Conservation (phyloP, 352 stramenopile species). For the Globisporangium ultimum region DNA sequence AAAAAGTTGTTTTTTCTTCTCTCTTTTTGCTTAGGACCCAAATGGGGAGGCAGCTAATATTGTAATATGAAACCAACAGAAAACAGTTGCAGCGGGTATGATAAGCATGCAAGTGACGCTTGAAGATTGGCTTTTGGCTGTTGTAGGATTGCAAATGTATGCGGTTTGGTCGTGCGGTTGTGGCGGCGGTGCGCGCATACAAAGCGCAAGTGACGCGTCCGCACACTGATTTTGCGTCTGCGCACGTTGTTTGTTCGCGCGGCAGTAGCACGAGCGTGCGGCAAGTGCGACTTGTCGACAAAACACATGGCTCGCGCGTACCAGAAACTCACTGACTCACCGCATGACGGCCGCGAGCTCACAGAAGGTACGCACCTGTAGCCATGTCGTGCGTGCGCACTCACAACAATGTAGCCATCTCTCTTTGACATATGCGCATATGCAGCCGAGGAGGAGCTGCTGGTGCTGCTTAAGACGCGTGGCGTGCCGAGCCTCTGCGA, state of each 20-base stretch:
- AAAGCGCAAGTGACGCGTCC: not conserved
- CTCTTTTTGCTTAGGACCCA: too few species aligned
- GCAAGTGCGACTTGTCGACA: not conserved
- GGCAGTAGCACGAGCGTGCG: not conserved
- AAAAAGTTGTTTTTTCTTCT: constrained; percentile 4
- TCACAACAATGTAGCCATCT: too few species aligned
- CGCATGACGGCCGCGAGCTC: constrained; percentile 22
- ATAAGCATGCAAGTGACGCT: not conserved
- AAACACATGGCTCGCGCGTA: constrained; percentile 25
- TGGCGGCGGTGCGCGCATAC: not conserved
- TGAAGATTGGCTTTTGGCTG: not conserved
- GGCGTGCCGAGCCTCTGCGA: constrained; percentile 66
- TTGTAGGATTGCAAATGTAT: too few species aligned
- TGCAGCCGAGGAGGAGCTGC: constrained; percentile 59
- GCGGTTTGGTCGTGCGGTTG: too few species aligned
- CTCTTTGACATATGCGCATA: not conserved
- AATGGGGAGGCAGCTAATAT: constrained; percentile 5
- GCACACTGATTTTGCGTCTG: too few species aligned
- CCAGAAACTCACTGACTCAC: constrained; percentile 19
- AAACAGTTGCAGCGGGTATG: too few species aligned
- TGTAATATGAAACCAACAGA: constrained; percentile 17
- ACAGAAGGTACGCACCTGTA: constrained; percentile 26
- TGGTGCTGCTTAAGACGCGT: constrained; percentile 56
- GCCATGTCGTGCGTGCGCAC: too few species aligned
- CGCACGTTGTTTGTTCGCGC: not conserved